Evolutionary conservation across 2,329 filamentous ascomycete species (phyloP).

Genomic region (Zymoseptoria brevis): DNA sequence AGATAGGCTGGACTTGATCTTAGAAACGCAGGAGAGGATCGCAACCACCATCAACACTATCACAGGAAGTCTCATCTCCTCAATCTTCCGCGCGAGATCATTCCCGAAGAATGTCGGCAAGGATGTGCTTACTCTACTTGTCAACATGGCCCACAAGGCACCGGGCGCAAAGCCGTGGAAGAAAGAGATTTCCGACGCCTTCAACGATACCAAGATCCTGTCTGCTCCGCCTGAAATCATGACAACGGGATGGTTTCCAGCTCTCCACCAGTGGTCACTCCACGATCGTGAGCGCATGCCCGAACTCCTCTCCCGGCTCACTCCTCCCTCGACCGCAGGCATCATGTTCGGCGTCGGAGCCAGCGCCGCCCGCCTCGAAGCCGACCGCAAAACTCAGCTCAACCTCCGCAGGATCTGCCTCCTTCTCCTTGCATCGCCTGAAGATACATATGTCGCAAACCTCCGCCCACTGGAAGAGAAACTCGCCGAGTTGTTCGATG

Average conservation of each 20-base stretch:
- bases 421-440: slow-evolving; percentile 65
- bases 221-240: slow-evolving; percentile 58
- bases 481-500: slow-evolving; percentile 74
- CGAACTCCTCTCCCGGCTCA: slow-evolving; percentile 71
- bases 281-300: slow-evolving; percentile 81
- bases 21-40: slow-evolving; percentile 80
- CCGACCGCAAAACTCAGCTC: slow-evolving; percentile 85
- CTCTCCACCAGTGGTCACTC: slow-evolving; percentile 75
- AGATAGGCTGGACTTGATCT: slow-evolving; percentile 70
- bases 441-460: slow-evolving; percentile 74
- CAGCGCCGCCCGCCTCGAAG: slow-evolving; percentile 85
- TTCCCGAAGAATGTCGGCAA: slow-evolving; percentile 80
- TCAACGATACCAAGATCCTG: slow-evolving; percentile 85
- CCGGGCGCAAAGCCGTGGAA: slow-evolving; percentile 85
- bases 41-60: slow-evolving; percentile 70
- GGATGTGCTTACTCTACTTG: slow-evolving; percentile 63
- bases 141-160: slow-evolving; percentile 67
- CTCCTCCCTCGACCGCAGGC: slow-evolving; percentile 80
- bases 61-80: slow-evolving; percentile 72
- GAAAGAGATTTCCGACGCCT: slow-evolving; percentile 84
- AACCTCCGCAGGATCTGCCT: slow-evolving; percentile 77
- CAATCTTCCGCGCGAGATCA: slow-evolving; percentile 70
- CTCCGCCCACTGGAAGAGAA: slow-evolving; percentile 69
- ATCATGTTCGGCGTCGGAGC: slow-evolving; percentile 99
- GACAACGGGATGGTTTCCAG: slow-evolving; percentile 67